A percentile compares a stretch with the other conserved stretches of the same genome.
Conservation (phyloP, 2,329 filamentous ascomycete genomes). For the Phaeosphaeriaceae sp. region DNA sequence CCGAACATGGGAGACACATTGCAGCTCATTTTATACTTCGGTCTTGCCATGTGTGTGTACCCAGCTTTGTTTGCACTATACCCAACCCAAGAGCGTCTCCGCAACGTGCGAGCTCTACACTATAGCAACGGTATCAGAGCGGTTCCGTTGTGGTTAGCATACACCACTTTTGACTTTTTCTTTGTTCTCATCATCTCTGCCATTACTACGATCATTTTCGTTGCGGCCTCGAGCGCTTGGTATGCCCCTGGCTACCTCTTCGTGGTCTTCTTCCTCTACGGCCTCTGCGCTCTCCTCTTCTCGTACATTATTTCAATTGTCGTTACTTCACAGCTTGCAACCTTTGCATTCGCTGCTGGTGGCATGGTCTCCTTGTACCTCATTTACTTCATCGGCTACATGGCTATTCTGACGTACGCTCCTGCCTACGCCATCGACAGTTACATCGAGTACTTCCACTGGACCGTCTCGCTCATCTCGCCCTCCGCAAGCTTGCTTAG, state of each 20-base stretch:
- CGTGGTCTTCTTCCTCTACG: slow-evolving; percentile 80
- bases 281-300: slow-evolving; percentile 76
- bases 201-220: slow-evolving; percentile 73
- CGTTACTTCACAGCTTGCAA: slow-evolving; percentile 77
- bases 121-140: slow-evolving; percentile 91
- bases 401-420: slow-evolving; percentile 74
- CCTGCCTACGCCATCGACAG: slow-evolving; percentile 72
- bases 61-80: slow-evolving; percentile 90
- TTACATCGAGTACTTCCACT: slow-evolving; percentile 74
- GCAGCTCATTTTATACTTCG: slow-evolving; percentile 82
- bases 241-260: slow-evolving; percentile 84
- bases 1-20: slow-evolving; percentile 74
- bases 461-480: slow-evolving; percentile 74
- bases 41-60: slow-evolving; percentile 77
- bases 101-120: slow-evolving; percentile 81
- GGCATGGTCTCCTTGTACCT: slow-evolving; percentile 67
- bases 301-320: slow-evolving; percentile 85
- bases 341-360: slow-evolving; percentile 83
- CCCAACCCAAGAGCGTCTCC: slow-evolving; percentile 80
- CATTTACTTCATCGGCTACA: slow-evolving; percentile 56
- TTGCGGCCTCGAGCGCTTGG: slow-evolving; percentile 69
- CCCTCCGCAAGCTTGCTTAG: slow-evolving; percentile 79
- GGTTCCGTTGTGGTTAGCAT: slow-evolving; percentile 83
- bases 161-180: slow-evolving; percentile 79
- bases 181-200: slow-evolving; percentile 73